phyloP scores from a whole-genome alignment of 441 rosid genomes.

The Pelargonium australe region DNA sequence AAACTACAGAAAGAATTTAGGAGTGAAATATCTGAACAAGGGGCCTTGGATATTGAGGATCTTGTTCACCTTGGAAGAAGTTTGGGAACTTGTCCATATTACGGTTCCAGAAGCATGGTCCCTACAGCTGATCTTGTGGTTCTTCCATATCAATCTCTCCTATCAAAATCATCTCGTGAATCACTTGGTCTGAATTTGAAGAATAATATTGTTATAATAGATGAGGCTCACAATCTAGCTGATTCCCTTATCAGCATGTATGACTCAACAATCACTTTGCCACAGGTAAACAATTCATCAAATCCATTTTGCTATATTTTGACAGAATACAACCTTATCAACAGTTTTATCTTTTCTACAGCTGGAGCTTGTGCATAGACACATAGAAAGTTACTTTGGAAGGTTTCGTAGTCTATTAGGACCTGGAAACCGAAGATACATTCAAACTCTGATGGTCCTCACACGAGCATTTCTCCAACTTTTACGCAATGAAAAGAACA shows the following conservation, averaged over 20 bases:
- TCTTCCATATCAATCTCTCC: conserved; percentile 94
- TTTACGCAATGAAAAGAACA: conserved; percentile 36
- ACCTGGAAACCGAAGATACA: conserved; percentile 87
- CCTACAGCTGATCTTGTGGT: conserved; percentile 80
- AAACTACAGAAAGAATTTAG: conserved; percentile 59
- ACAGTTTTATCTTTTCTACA: conserved; percentile 28
- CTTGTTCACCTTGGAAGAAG: conserved; percentile 68
- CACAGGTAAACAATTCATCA: conserved; percentile 46
- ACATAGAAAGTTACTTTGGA: conserved; percentile 62
- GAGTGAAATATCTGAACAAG: conserved; percentile 46
- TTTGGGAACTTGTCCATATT: conserved; percentile 83
- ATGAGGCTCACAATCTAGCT: conserved; percentile 97
- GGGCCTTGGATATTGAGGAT: conserved; percentile 86
- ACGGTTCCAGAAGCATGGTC: conserved; percentile 75
- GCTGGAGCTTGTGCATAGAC: conserved; percentile 69
- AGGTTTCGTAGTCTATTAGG: conserved; percentile 69
- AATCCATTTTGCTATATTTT: conserved; percentile 12
- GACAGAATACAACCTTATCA: no score
- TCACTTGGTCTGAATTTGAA: conserved; percentile 80
- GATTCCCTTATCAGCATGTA: conserved; percentile 90
- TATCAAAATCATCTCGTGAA: conserved; percentile 85
- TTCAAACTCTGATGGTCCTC: conserved; percentile 77
- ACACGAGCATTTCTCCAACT: conserved; percentile 57
- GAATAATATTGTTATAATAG: conserved; percentile 73
- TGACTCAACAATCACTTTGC: conserved; percentile 62